These are phyloP conservation scores for Vaccinium myrtillus DNA, from an alignment of 148 eudicot genomes.

Conservation along the genomic window DNA sequence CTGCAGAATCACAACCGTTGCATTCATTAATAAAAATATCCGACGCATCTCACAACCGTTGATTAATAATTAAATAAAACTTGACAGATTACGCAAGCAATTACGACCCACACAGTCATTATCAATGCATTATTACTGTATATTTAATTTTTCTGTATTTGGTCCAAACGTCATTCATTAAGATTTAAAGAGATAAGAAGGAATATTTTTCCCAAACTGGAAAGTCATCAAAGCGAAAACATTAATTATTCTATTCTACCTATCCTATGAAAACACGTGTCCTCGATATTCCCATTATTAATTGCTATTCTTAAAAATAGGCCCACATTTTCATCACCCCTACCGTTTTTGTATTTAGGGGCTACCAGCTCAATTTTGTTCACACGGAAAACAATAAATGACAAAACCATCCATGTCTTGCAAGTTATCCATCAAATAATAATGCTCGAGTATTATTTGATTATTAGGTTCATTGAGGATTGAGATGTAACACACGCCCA, in stretches of 20 bases:
- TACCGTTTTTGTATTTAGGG: background rate
- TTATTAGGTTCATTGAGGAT: too few relatives aligned
- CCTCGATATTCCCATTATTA: background rate
- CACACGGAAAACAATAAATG: background rate
- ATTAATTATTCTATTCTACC: background rate
- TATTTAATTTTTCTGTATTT: background rate
- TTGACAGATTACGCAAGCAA: background rate
- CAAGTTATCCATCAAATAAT: background rate
- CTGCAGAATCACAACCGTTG: conserved; percentile 33
- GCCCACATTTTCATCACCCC: background rate
- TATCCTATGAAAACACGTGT: background rate
- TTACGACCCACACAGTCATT: background rate
- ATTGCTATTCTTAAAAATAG: background rate
- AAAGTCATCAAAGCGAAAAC: background rate
- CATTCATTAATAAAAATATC: too few relatives aligned
- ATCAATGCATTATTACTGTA: background rate
- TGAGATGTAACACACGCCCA: too few relatives aligned
- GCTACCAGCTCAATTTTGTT: background rate
- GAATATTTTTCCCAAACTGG: conserved; percentile 10
- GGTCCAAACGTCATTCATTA: background rate
- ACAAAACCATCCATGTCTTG: background rate
- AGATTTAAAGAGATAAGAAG: conserved; percentile 15
- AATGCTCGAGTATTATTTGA: background rate
- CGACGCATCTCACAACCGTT: background rate
- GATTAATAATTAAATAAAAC: background rate